Base-by-base conservation (phyloP, 768 basidiomycete genomes). In the Hypsizygus marmoreus region DNA sequence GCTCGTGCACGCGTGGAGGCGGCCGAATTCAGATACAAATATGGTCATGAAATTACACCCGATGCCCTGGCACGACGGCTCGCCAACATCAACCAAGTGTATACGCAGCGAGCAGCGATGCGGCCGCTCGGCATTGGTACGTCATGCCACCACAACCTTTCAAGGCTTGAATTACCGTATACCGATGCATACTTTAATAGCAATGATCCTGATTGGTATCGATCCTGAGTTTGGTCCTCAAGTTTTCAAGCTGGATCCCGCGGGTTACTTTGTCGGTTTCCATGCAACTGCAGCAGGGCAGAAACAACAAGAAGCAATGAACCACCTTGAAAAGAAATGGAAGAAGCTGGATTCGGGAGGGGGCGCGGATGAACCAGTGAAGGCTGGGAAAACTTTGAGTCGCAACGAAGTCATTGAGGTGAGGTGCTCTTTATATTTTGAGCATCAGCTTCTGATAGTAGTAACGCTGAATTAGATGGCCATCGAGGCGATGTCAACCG, bases 241-340 rank as follows among this genome's bases (percentile, higher is more conserved):
- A 64, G 80, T 88, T 59, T 98, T 97, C 79, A 97, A 97, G 70
- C 85, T 98, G 41, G 97, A 99, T 63, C 97, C 97, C 9, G 97
- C 97, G 2, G 97, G 97, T 4, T 98, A 97, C 71, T 99, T 95
- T 64, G 91, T 97, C 34, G 97, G 97, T 0, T 98, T 95, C 74
- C 95, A 97, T 57, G 97, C 97, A 7, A 95, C 95, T 2, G 84
- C 95, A 0, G 88, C 95, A 2, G 97, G 97, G 0, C 88, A 91
- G 66, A 98, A 99, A 60, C 97, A 98, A 59, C 95, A 97, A 61
- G 97, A 99, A 63, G 94, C 92, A 1, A 97, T 95, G 85, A 98
- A 98, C 66, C 89, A 93, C 61, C 76, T 99, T 33, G 97, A 99
- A 73, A 98, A 98, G 74, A 91, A 92, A 65, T 98, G 93, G 95